Evolutionary conservation across 345 rosid species (phyloP), one percentile per base, ranked within the genome.

Genomic region (Syzygium aromaticum): DNA sequence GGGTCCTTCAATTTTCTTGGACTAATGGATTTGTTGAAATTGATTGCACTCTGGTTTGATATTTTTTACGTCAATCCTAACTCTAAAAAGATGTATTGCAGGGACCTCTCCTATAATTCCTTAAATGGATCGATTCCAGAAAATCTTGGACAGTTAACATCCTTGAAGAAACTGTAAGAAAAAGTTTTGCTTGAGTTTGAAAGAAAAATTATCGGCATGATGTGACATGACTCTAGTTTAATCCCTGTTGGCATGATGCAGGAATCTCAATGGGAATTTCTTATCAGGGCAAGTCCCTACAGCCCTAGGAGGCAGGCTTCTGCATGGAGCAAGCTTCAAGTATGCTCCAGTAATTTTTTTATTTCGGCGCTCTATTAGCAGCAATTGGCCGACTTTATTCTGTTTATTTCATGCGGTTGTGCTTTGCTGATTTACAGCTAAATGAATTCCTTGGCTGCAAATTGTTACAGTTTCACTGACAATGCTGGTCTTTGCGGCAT

Each of bases 251-350:
- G 86, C 86, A n/a, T 88, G 87, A 46, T 88, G 89, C 92, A 98
- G 99, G 92, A 93, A 95, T 93, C 98, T 98, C 91, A 96, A 96
- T 46, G 96, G 99, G 40, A 98, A 98, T 91, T 93, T 93, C 52
- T 89, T 98, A 88, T 94, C 97, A 21, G 99, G 99, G 85, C 91
- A 91, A 88, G 99, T 98, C 86, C 98, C 99, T 30, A 96, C 94
- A 28, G 92, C 96, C 77, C 90, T 98, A 10, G 99, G 98, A 88
- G 99, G 99, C 92, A 94, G 95, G 88, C 96, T 98, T 88, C 91
- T 98, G 91, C 95, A 96, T 53, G 93, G 99, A 91, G 97, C 98
- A 90, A 96, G 98, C 92, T 98, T 94, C 92, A 98, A 98, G 99
- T 98, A 96, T 85, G 95, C 15, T 38, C 82, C 4, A 22, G 11